Conservation (phyloP, 2,329 filamentous ascomycete genomes). For the Calycina marina region DNA sequence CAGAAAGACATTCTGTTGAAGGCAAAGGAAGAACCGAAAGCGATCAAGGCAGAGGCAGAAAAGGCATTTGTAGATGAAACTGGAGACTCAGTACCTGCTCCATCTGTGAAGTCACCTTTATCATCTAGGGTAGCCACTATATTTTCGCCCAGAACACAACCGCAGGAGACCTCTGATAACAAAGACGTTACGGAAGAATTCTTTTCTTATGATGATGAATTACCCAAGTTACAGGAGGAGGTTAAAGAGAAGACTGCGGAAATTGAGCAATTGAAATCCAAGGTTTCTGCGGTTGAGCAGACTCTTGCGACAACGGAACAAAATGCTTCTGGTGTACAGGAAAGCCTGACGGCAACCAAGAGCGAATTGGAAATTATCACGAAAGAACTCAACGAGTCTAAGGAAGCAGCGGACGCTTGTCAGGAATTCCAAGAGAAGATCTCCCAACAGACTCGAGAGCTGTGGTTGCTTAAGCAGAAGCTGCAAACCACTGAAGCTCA, state of each 20-base stretch:
- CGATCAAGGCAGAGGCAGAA: constrained; percentile 23
- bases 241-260: constrained; percentile 55
- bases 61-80: constrained; percentile 16
- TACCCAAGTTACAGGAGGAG: constrained; percentile 66
- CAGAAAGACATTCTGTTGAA: constrained; percentile 57
- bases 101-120: constrained; percentile 30
- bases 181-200: constrained; percentile 49
- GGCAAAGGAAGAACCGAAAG: constrained; percentile 48
- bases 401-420: constrained; percentile 38
- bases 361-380: constrained; percentile 25
- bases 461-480: constrained; percentile 16
- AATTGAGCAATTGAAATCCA: constrained; percentile 52
- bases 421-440: constrained; percentile 12
- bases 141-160: constrained; percentile 32
- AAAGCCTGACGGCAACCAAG: too few species aligned
- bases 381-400: constrained; percentile 52
- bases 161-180: constrained; percentile 24
- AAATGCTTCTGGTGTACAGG: constrained; percentile 48
- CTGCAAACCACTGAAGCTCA: constrained; percentile 14
- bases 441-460: constrained; percentile 15
- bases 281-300: constrained; percentile 52
- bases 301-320: constrained; percentile 61
- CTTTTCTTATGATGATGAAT: constrained; percentile 84
- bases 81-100: constrained; percentile 20
- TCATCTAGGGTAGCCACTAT: constrained; percentile 33